Conservation (phyloP, 768 basidiomycete species). For the Tylopilus subfusipes region DNA sequence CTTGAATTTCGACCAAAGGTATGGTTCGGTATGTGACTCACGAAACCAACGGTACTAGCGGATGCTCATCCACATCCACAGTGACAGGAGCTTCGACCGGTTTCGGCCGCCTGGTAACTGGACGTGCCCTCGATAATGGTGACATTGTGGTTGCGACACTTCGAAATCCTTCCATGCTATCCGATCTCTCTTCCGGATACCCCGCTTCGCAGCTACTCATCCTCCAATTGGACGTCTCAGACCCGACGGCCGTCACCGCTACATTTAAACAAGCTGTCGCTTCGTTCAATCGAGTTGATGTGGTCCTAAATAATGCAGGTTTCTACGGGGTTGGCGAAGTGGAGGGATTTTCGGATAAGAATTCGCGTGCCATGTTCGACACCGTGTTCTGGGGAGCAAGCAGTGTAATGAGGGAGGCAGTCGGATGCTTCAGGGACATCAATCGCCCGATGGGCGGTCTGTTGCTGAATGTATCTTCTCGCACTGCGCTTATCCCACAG, state of each 20-base stretch:
- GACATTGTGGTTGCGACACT: slow-evolving; percentile 43
- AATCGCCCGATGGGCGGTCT: slow-evolving; percentile 35
- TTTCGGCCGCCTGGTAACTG: slow-evolving; percentile 36
- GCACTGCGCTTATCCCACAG: slow-evolving; percentile 22
- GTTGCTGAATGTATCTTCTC: slow-evolving; percentile 34
- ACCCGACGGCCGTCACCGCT: slow-evolving; percentile 27
- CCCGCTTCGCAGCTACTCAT: slow-evolving; percentile 35
- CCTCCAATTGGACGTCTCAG: slow-evolving; percentile 41
- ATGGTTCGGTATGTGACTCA: slow-evolving; percentile 22
- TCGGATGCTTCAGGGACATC: slow-evolving; percentile 35
- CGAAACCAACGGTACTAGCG: background rate
- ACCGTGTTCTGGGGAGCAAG: slow-evolving; percentile 33
- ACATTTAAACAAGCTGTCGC: slow-evolving; percentile 36
- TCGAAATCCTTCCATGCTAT: slow-evolving; percentile 37
- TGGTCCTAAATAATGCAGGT: slow-evolving; percentile 46
- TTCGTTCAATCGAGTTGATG: slow-evolving; percentile 40
- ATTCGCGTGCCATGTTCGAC: slow-evolving; percentile 59
- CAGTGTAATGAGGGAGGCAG: slow-evolving; percentile 32
- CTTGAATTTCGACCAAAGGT: slow-evolving; percentile 10
- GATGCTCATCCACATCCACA: slow-evolving; percentile 11
- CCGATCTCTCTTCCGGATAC: slow-evolving; percentile 30
- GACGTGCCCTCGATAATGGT: slow-evolving; percentile 36
- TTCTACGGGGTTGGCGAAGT: slow-evolving; percentile 48
- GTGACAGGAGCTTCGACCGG: slow-evolving; percentile 43
- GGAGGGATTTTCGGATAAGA: slow-evolving; percentile 78